Evolutionary conservation across 257 asterid genomes (phyloP).

Genomic region (Nicotiana noctiflora): DNA sequence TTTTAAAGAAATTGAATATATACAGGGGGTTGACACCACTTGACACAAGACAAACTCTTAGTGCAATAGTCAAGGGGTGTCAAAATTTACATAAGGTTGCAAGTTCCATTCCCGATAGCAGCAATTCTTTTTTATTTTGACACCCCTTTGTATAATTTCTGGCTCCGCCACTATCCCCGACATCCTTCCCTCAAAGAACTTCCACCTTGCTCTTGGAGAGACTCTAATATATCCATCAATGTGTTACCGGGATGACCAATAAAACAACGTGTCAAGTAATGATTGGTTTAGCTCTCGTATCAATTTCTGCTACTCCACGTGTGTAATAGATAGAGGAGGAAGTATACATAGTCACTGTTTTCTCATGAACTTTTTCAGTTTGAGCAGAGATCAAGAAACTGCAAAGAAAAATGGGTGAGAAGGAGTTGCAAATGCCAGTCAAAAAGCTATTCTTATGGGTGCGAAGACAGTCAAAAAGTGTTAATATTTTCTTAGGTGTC

Average conservation of each 20-base stretch:
- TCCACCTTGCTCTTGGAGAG: no score
- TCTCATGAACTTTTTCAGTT: background rate
- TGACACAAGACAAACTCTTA: no score
- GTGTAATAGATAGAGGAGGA: background rate
- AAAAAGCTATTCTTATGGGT: constrained; percentile 64
- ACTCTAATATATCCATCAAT: background rate
- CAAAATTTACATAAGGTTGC: no score
- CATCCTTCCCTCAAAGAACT: no score
- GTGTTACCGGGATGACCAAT: background rate
- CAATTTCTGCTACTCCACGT: no score
- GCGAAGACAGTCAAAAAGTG: constrained; percentile 68
- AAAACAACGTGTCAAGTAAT: background rate
- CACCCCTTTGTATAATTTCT: no score
- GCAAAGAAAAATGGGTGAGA: constrained; percentile 47
- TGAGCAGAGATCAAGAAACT: background rate
- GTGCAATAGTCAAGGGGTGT: no score
- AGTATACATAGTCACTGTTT: background rate
- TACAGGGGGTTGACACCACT: no score
- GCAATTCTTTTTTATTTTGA: no score
- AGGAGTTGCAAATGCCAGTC: constrained; percentile 42
- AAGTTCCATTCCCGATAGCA: no score
- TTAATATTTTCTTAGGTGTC: constrained; percentile 48
- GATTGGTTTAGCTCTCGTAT: background rate
- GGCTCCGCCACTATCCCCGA: no score
- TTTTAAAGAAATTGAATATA: no score